Conservation (phyloP, 345 rosid species). For the Citrus medica region DNA sequence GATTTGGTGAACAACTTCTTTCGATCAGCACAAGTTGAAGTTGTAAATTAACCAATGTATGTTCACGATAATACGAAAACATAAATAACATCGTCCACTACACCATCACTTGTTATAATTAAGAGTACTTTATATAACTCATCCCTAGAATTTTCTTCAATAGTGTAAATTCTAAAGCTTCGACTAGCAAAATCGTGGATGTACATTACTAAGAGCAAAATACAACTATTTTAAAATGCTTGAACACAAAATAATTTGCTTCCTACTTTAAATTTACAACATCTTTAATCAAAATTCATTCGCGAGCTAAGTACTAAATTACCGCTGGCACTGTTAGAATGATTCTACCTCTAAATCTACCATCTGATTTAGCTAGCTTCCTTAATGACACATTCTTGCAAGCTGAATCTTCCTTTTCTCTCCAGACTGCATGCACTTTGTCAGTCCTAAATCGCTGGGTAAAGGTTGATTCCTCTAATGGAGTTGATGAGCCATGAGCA, state of each 20-base stretch:
- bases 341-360: neutral
- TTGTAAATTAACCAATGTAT: too few species aligned
- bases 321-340: neutral
- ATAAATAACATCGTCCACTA: too few species aligned
- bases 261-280: neutral
- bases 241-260: neutral
- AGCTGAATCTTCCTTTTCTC: conserved; percentile 47
- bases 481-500: conserved; percentile 65
- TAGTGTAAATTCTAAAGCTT: neutral
- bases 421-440: conserved; percentile 88
- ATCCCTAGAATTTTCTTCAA: too few species aligned
- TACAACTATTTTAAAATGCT: neutral
- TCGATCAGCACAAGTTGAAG: too few species aligned
- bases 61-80: too few species aligned
- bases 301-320: neutral
- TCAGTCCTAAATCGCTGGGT: conserved; percentile 90
- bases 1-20: too few species aligned
- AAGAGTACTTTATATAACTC: too few species aligned
- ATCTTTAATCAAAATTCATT: neutral
- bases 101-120: too few species aligned
- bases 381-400: neutral
- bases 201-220: neutral
- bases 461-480: conserved; percentile 77
- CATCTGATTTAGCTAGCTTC: neutral
- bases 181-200: neutral